Evolutionary conservation across 2,329 filamentous ascomycete species (phyloP).

Genomic region (Lasiodiplodia sp.): DNA sequence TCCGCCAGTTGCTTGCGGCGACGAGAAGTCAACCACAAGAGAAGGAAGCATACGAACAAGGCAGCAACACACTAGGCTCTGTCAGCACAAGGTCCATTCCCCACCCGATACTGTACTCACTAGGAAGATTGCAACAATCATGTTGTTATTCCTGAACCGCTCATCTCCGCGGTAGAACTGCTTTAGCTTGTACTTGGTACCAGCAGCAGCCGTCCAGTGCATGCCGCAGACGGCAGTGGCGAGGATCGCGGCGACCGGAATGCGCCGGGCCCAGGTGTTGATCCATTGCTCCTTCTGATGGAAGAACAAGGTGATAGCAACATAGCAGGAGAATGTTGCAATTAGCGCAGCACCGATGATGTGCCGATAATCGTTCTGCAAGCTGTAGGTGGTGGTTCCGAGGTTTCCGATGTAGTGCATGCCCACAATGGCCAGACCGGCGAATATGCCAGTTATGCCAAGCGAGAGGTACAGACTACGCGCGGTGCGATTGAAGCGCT

Average conservation of each 20-base stretch:
- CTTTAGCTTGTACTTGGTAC: constrained; percentile 71
- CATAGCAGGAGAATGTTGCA: constrained; percentile 73
- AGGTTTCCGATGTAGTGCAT: constrained; percentile 92
- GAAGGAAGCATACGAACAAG: constrained; percentile 40
- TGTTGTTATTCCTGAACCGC: constrained; percentile 65
- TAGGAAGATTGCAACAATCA: constrained; percentile 76
- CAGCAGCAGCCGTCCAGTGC: constrained; percentile 82
- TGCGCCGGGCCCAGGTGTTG: constrained; percentile 77
- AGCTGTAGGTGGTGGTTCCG: constrained; percentile 78
- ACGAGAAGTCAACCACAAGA: constrained; percentile 47
- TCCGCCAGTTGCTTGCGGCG: constrained; percentile 48
- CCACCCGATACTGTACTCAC: constrained; percentile 54
- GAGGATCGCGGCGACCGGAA: constrained; percentile 70
- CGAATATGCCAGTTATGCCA: constrained; percentile 69
- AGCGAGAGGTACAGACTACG: constrained; percentile 41
- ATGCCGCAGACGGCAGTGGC: constrained; percentile 81
- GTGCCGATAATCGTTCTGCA: constrained; percentile 65
- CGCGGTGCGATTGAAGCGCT: constrained; percentile 44
- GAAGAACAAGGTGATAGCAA: constrained; percentile 79
- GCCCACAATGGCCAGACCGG: constrained; percentile 77
- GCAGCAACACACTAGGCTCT: constrained; percentile 48
- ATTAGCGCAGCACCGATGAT: constrained; percentile 75
- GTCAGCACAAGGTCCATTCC: constrained; percentile 10
- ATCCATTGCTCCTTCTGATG: constrained; percentile 78
- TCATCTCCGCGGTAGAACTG: constrained; percentile 50